phyloP scores from a whole-genome alignment of 176 grass and related monocot species.

The Panicum miliaceum region DNA sequence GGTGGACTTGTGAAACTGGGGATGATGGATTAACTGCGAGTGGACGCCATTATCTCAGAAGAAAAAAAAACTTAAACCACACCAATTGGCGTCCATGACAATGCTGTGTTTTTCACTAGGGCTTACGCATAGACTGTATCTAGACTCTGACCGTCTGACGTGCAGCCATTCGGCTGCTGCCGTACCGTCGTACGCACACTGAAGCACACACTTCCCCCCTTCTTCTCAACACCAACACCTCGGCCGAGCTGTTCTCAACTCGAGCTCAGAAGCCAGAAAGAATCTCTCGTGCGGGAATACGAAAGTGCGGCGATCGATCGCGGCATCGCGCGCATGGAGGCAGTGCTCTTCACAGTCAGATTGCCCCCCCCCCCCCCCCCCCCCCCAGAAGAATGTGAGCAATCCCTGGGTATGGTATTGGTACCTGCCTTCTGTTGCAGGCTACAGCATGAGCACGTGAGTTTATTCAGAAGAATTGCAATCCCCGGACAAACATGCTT shows the following conservation, averaged over 20 bases:
- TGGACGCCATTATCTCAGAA: background rate
- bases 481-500: constrained; percentile 18
- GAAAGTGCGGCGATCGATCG: background rate
- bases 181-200: background rate
- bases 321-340: background rate
- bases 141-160: constrained; percentile 5
- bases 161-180: background rate
- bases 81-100: background rate
- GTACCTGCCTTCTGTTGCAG: constrained; percentile 6
- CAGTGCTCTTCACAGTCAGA: constrained; percentile 5
- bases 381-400: background rate
- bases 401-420: background rate
- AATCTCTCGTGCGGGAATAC: background rate
- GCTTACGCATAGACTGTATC: background rate
- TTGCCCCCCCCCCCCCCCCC: background rate
- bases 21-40: background rate
- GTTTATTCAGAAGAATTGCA: constrained; percentile 2
- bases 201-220: background rate
- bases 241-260: background rate
- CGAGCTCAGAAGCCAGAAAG: background rate
- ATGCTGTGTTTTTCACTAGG: background rate
- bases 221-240: too few species aligned
- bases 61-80: too few species aligned
- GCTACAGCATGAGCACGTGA: constrained; percentile 32
- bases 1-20: background rate